A percentile compares a stretch with the other conserved stretches of the same genome.
Conservation (phyloP, 225 moss, liverwort and hornwort species). For the Takakia lepidozioides region DNA sequence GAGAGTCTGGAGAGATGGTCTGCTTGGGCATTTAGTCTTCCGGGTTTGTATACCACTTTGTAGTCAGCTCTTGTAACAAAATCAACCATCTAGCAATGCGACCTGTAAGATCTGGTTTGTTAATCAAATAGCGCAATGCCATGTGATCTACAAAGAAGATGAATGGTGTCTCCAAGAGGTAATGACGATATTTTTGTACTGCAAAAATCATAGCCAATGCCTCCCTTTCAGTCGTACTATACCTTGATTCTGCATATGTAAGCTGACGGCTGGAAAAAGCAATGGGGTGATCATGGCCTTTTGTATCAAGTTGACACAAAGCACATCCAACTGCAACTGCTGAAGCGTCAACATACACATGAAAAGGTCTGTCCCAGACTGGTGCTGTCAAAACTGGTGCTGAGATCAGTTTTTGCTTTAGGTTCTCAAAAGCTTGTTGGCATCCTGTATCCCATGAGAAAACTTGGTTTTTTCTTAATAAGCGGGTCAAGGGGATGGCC, state of each 20-base stretch:
- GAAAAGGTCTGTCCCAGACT: background rate
- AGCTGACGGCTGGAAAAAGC: background rate
- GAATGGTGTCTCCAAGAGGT: background rate
- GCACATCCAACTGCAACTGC: background rate
- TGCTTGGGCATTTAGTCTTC: background rate
- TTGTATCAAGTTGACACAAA: background rate
- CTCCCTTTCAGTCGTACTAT: conserved; percentile 1
- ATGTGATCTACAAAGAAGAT: conserved; percentile 7
- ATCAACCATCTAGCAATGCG: conserved; percentile 4
- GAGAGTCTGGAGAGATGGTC: conserved; percentile 8
- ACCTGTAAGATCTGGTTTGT: conserved; percentile 5
- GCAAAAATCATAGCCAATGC: background rate
- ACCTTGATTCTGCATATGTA: background rate
- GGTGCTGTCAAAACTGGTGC: background rate
- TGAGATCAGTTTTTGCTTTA: background rate
- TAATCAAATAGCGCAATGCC: conserved; percentile 5
- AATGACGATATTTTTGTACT: background rate
- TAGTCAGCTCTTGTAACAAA: background rate
- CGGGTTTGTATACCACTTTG: conserved; percentile 3
- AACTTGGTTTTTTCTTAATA: background rate
- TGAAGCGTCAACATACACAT: conserved; percentile 1
- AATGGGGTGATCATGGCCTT: background rate
- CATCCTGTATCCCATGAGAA: background rate
- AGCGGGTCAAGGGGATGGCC: background rate
- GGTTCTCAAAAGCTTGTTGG: background rate